A percentile compares a stretch with the other conserved stretches of the same genome.
Evolutionary conservation across 345 rosid genomes (phyloP).

Genomic region (Rhodamnia rubescens): DNA sequence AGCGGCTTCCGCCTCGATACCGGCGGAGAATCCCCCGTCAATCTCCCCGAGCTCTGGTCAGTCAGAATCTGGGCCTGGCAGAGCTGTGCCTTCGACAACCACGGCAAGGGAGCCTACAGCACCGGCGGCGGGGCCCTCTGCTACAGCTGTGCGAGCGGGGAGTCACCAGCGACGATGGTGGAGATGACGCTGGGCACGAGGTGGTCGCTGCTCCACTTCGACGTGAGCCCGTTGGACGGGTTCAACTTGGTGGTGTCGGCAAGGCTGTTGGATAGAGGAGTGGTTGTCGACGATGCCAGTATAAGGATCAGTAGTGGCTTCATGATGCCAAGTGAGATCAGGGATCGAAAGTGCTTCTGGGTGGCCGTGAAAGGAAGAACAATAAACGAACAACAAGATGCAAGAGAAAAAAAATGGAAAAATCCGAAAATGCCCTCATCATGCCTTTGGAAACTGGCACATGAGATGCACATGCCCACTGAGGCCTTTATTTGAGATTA

Average conservation of each 20-base stretch:
- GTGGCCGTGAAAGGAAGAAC: too few species aligned
- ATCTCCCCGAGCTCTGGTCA: conserved; percentile 67
- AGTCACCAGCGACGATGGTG: conserved; percentile 67
- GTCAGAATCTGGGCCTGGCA: conserved; percentile 77
- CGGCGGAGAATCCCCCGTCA: conserved; percentile 45
- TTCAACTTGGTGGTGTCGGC: conserved; percentile 76
- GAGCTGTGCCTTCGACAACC: conserved; percentile 57
- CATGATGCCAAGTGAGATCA: too few species aligned
- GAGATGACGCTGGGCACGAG: conserved; percentile 80
- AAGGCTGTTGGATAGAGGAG: conserved; percentile 42
- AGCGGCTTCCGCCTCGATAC: neutral
- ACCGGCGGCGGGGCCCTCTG: conserved; percentile 10
- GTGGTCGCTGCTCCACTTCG: conserved; percentile 66
- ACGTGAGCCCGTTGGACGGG: conserved; percentile 84
- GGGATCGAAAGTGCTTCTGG: too few species aligned
- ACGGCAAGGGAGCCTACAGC: conserved; percentile 56
- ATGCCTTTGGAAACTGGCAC: too few species aligned
- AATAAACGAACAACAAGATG: too few species aligned
- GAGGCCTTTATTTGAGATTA: too few species aligned
- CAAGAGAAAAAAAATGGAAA: too few species aligned
- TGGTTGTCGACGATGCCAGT: too few species aligned
- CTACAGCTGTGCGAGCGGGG: conserved; percentile 54
- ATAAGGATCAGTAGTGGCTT: too few species aligned
- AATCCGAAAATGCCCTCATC: too few species aligned
- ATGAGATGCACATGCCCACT: too few species aligned